Evolutionary conservation across 768 basidiomycete genomes (phyloP).

Genomic region (Boletus rex-veris): DNA sequence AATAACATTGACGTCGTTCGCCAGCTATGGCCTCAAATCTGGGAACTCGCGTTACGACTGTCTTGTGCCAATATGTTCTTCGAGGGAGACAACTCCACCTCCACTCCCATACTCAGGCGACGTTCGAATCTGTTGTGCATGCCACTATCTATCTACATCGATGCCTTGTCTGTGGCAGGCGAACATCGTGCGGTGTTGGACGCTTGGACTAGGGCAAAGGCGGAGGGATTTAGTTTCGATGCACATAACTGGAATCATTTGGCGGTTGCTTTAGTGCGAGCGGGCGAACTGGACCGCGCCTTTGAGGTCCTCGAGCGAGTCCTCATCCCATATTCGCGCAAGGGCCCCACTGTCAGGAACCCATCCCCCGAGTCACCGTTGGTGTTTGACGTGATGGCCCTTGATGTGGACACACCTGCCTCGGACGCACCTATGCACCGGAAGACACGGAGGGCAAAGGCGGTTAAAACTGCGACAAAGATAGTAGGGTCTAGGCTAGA

Average conservation of each 20-base stretch:
- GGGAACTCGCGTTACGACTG: slow-evolving; percentile 50
- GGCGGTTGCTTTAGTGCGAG: slow-evolving; percentile 68
- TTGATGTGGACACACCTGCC: slow-evolving; percentile 24
- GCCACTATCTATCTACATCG: slow-evolving; percentile 80
- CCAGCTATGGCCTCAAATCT: slow-evolving; percentile 66
- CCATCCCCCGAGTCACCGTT: slow-evolving; percentile 39
- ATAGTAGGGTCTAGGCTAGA: slow-evolving; percentile 16
- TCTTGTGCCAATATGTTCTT: slow-evolving; percentile 35
- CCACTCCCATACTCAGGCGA: slow-evolving; percentile 19
- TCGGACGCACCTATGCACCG: slow-evolving; percentile 32
- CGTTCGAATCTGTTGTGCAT: slow-evolving; percentile 62
- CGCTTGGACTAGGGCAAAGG: slow-evolving; percentile 64
- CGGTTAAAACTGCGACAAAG: slow-evolving; percentile 17
- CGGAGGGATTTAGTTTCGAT: slow-evolving; percentile 72
- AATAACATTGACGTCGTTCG: slow-evolving; percentile 52
- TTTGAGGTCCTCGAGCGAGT: slow-evolving; percentile 81
- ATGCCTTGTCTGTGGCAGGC: slow-evolving; percentile 64
- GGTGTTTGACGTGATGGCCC: slow-evolving; percentile 31
- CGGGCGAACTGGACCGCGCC: slow-evolving; percentile 77
- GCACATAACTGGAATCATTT: slow-evolving; percentile 92
- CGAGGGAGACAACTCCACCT: slow-evolving; percentile 14
- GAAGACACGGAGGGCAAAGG: slow-evolving; percentile 23
- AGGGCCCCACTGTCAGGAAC: slow-evolving; percentile 27
- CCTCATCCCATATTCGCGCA: slow-evolving; percentile 55
- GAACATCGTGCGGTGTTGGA: slow-evolving; percentile 56